A percentile compares a stretch with the other conserved stretches of the same genome.
Conservation (phyloP, 306 rosid species). For the Lithocarpus polystachyus region DNA sequence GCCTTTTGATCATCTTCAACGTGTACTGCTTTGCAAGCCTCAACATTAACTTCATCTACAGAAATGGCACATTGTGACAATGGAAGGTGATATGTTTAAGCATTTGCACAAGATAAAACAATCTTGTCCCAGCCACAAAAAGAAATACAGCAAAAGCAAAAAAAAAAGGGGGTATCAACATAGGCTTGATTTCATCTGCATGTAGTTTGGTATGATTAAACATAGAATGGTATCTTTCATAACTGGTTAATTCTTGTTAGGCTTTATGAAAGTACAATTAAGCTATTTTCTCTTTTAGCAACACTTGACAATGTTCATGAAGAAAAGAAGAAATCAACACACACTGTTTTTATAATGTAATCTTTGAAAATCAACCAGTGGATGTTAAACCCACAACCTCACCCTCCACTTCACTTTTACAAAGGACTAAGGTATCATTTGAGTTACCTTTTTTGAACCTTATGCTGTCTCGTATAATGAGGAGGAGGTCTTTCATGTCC, state of each 20-base stretch:
- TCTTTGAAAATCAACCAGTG: no score
- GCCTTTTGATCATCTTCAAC: conserved; percentile 84
- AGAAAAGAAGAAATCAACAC: no score
- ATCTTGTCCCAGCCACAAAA: neutral
- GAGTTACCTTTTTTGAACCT: no score
- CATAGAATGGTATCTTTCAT: neutral
- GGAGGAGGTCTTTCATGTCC: no score
- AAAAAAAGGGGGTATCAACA: neutral
- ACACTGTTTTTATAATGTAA: no score
- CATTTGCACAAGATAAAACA: neutral
- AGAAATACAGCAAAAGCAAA: neutral
- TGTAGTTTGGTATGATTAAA: neutral
- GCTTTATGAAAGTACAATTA: neutral
- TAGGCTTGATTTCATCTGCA: neutral
- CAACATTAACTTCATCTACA: conserved; percentile 63
- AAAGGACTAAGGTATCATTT: no score
- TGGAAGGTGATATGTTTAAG: neutral
- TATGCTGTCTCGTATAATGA: no score
- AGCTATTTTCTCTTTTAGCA: no score
- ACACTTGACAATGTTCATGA: no score
- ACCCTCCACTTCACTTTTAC: no score
- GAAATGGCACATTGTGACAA: neutral
- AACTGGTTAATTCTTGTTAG: neutral
- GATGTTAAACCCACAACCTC: no score
- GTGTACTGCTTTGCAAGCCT: conserved; percentile 70